Evolutionary conservation across 1,284 basidiomycete species (phyloP).

Genomic region (Puccinia triticina): DNA sequence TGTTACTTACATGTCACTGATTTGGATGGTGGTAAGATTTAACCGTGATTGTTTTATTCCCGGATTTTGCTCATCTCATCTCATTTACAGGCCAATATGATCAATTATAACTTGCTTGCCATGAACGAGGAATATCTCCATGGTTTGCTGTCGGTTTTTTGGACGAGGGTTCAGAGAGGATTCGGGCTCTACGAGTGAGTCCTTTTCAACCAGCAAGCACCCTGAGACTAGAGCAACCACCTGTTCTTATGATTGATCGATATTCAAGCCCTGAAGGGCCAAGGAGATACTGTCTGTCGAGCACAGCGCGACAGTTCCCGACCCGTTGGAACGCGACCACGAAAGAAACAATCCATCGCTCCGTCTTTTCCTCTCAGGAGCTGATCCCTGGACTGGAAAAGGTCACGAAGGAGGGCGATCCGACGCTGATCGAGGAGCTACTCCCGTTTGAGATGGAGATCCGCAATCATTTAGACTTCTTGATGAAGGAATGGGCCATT

Average conservation of each 20-base stretch:
- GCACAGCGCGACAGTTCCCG: constrained; percentile 1
- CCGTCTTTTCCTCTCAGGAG: neutral
- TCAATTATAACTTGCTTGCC: constrained; percentile 15
- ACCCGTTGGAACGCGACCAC: neutral
- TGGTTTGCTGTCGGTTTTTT: neutral
- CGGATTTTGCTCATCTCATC: neutral
- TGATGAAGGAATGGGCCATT: neutral
- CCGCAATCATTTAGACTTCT: neutral
- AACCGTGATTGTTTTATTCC: neutral
- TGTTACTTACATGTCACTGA: constrained; percentile 56
- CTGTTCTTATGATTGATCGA: neutral
- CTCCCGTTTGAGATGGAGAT: constrained; percentile 33
- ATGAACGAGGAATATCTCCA: constrained; percentile 28
- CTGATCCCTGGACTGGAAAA: neutral
- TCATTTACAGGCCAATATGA: constrained; percentile 23
- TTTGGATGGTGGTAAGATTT: constrained; percentile 57
- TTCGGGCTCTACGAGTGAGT: constrained; percentile 27
- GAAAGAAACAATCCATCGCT: constrained; percentile 27
- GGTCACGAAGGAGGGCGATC: neutral
- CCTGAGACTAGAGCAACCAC: too few relatives aligned
- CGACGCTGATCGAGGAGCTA: constrained; percentile 6
- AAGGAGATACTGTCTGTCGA: neutral
- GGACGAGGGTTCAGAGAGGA: constrained; percentile 8
- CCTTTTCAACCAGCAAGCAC: too few relatives aligned
- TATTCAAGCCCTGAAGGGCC: constrained; percentile 26